These are phyloP conservation scores for Actinomucor elegans DNA, from an alignment of 371 early-diverging fungal genomes.

Conservation along the genomic window DNA sequence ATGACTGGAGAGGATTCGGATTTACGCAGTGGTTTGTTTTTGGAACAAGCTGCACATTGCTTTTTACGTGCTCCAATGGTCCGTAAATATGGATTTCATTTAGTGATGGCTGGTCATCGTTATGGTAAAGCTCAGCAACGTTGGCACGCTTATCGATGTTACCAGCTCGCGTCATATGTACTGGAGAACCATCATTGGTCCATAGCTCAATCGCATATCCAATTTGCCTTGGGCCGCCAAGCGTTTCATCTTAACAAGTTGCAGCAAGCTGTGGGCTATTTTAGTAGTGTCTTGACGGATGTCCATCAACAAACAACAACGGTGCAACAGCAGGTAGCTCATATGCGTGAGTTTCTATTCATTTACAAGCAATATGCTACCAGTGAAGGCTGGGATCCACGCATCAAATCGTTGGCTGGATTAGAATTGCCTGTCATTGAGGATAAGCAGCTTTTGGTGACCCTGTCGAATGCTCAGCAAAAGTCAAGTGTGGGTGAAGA, in stretches of 20 bases:
- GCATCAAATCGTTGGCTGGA: constrained; percentile 40
- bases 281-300: constrained; percentile 65
- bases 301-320: constrained; percentile 70
- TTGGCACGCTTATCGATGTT: constrained; percentile 77
- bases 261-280: constrained; percentile 59
- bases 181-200: constrained; percentile 74
- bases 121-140: constrained; percentile 73
- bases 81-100: constrained; percentile 86
- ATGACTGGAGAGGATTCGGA: constrained; percentile 79
- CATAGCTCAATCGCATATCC: constrained; percentile 81
- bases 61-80: constrained; percentile 69
- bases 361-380: constrained; percentile 67
- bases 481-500: constrained; percentile 49
- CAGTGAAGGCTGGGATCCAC: constrained; percentile 36
- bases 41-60: constrained; percentile 89
- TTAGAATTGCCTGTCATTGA: constrained; percentile 54
- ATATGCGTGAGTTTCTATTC: constrained; percentile 76
- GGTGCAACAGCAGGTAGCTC: constrained; percentile 67
- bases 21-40: constrained; percentile 73
- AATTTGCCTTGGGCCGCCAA: constrained; percentile 85
- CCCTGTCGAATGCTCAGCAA: constrained; percentile 48
- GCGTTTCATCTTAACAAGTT: constrained; percentile 61
- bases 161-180: constrained; percentile 60
- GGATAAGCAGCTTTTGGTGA: constrained; percentile 43
- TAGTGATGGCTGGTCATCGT: constrained; percentile 85